Conservation (phyloP, 75 land plant species). For the Isoetes taiwanensis region DNA sequence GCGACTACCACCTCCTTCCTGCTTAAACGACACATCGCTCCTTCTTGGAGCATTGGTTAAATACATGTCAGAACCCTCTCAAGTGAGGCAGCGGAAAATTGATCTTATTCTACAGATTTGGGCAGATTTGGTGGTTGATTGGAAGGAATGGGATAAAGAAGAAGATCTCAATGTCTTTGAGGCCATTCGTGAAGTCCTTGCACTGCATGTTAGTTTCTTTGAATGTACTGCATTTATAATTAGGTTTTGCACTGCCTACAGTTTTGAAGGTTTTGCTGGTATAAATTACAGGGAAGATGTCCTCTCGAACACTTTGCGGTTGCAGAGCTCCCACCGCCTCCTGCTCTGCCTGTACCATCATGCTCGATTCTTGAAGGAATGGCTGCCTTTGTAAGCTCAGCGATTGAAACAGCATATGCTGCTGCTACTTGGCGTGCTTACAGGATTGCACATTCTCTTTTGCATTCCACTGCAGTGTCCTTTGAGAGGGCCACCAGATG, state of each 20-base stretch:
- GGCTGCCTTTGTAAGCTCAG: slow-evolving; percentile 41
- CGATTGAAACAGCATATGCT: slow-evolving; percentile 41
- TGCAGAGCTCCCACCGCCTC: slow-evolving; percentile 24
- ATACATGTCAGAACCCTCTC: slow-evolving; percentile 15
- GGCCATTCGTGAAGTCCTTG: slow-evolving; percentile 43
- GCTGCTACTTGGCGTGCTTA: slow-evolving; percentile 79
- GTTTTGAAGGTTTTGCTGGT: neutral
- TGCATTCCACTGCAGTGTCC: slow-evolving; percentile 45
- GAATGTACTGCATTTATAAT: neutral
- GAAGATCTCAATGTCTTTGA: slow-evolving; percentile 65
- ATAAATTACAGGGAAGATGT: slow-evolving; percentile 23
- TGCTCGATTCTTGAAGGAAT: slow-evolving; percentile 61
- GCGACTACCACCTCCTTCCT: slow-evolving; percentile 40
- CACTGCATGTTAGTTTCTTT: slow-evolving; percentile 21
- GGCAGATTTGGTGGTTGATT: slow-evolving; percentile 58
- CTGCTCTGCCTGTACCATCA: slow-evolving; percentile 36
- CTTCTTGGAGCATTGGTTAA: slow-evolving; percentile 36
- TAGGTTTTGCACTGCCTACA: neutral
- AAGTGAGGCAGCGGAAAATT: slow-evolving; percentile 23
- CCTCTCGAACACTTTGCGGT: slow-evolving; percentile 31
- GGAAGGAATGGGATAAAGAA: slow-evolving; percentile 74
- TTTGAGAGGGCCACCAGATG: slow-evolving; percentile 45
- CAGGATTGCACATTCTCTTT: slow-evolving; percentile 40
- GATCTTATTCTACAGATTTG: slow-evolving; percentile 44
- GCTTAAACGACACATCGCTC: slow-evolving; percentile 57